phyloP scores from a whole-genome alignment of 495 filamentous ascomycete genomes.

The Sporormia fimetaria region DNA sequence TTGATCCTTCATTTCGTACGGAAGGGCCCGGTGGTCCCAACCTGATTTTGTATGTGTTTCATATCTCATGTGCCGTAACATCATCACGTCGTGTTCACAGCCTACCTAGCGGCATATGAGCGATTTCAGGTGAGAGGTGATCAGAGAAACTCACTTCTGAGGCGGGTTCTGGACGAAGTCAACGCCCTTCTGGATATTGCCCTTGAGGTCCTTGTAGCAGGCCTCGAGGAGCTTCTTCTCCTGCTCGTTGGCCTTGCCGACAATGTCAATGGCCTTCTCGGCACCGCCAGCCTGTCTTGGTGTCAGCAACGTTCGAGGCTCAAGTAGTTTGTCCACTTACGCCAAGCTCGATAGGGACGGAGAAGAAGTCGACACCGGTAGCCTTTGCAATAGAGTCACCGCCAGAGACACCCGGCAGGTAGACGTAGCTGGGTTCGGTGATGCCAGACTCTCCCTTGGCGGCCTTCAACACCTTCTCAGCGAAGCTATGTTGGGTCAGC shows the following conservation, averaged over 20 bases:
- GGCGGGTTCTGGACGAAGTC: slow-evolving; percentile 78
- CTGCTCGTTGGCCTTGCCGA: slow-evolving; percentile 57
- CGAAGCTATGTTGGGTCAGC: slow-evolving; percentile 50
- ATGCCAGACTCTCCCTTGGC: slow-evolving; percentile 77
- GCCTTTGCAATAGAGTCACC: slow-evolving; percentile 74
- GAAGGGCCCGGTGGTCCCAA: too few species aligned
- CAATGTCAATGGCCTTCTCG: slow-evolving; percentile 69
- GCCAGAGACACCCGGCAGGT: slow-evolving; percentile 79
- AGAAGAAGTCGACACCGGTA: slow-evolving; percentile 86
- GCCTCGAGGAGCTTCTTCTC: slow-evolving; percentile 80
- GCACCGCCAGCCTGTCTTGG: slow-evolving; percentile 57
- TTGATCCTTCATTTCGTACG: too few species aligned
- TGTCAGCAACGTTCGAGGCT: not conserved
- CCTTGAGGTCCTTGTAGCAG: slow-evolving; percentile 62
- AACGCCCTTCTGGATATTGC: slow-evolving; percentile 88
- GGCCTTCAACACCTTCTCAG: slow-evolving; percentile 86
- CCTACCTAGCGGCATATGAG: slow-evolving; percentile 22
- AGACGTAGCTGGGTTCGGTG: slow-evolving; percentile 88
- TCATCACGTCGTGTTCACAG: slow-evolving; percentile 7
- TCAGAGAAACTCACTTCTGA: slow-evolving; percentile 17
- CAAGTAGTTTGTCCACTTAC: slow-evolving; percentile 44
- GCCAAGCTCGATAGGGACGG: slow-evolving; percentile 85
- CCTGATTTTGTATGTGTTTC: too few species aligned
- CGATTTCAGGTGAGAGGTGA: slow-evolving; percentile 6
- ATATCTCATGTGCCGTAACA: too few species aligned